Evolutionary conservation across 176 grass and related monocot species (phyloP).

Genomic region (Dendrocalamus sinicus): DNA sequence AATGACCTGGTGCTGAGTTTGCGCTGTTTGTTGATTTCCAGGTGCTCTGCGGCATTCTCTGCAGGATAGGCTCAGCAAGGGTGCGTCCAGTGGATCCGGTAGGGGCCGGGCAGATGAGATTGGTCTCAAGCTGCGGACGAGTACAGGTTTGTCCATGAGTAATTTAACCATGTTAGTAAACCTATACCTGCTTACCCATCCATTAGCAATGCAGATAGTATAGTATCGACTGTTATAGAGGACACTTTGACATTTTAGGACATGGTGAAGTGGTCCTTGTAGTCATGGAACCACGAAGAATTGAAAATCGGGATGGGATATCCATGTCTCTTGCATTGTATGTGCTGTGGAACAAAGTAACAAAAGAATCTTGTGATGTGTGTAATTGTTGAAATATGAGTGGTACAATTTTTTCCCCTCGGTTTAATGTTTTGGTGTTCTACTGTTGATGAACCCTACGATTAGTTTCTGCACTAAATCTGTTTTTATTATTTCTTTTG

Average conservation of each 20-base stretch:
- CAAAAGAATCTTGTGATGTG: not conserved
- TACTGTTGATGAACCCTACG: not conserved
- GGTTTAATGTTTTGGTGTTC: not conserved
- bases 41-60: slow-evolving; percentile 83
- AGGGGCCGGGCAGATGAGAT: slow-evolving; percentile 66
- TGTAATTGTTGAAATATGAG: not conserved
- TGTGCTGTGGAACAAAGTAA: not conserved
- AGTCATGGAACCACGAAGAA: not conserved
- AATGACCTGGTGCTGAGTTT: not conserved
- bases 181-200: not conserved
- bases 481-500: slow-evolving; percentile 29
- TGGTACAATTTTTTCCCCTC: not conserved
- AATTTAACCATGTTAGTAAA: slow-evolving; percentile 4
- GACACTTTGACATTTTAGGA: not conserved
- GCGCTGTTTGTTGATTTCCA: slow-evolving; percentile 20
- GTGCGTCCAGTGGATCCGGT: slow-evolving; percentile 54
- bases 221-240: not conserved
- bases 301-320: not conserved
- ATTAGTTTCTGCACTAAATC: not conserved
- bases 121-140: slow-evolving; percentile 70
- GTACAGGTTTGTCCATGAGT: slow-evolving; percentile 65
- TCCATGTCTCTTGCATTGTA: slow-evolving; percentile 1
- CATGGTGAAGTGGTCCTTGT: not conserved
- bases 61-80: slow-evolving; percentile 89
- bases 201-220: slow-evolving; percentile 22